A percentile compares a stretch with the other conserved stretches of the same genome.
Conservation (phyloP, 228 moss, liverwort and hornwort species). For the Sphagnum fallax region DNA sequence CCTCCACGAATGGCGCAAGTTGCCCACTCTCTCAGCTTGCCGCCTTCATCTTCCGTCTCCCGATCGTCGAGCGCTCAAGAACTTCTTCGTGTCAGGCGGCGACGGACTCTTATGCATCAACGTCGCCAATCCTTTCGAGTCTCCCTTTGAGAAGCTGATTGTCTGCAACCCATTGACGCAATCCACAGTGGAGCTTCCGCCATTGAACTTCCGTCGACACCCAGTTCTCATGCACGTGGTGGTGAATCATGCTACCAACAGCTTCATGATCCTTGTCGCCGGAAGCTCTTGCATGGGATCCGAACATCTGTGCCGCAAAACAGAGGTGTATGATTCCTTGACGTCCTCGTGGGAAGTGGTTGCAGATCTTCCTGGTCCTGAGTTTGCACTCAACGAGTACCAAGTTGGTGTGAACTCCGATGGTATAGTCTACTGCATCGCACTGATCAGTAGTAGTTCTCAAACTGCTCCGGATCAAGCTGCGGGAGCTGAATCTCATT, state of each 20-base stretch:
- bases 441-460: slow-evolving; percentile 3
- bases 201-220: background rate
- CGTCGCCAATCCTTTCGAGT: background rate
- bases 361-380: slow-evolving; percentile 13
- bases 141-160: background rate
- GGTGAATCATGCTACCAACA: background rate
- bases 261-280: slow-evolving; percentile 19
- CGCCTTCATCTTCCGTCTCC: slow-evolving; percentile 3
- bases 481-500: too few species aligned
- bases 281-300: slow-evolving; percentile 28
- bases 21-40: slow-evolving; percentile 13
- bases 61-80: background rate
- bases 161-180: slow-evolving; percentile 2
- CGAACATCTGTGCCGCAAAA: slow-evolving; percentile 16
- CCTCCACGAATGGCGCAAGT: background rate
- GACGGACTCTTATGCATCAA: slow-evolving; percentile 1
- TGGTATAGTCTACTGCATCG: slow-evolving; percentile 25
- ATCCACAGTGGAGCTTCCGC: background rate
- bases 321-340: slow-evolving; percentile 25
- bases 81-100: slow-evolving; percentile 1
- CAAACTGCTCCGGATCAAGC: too few species aligned
- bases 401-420: slow-evolving; percentile 21
- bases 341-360: slow-evolving; percentile 14
- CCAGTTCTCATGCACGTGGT: slow-evolving; percentile 4
- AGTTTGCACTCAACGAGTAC: slow-evolving; percentile 29